A percentile compares a stretch with the other conserved stretches of the same genome.
These are phyloP conservation scores for Kwoniella bestiolae DNA, from an alignment of 768 basidiomycete species.

Conservation along the genomic window DNA sequence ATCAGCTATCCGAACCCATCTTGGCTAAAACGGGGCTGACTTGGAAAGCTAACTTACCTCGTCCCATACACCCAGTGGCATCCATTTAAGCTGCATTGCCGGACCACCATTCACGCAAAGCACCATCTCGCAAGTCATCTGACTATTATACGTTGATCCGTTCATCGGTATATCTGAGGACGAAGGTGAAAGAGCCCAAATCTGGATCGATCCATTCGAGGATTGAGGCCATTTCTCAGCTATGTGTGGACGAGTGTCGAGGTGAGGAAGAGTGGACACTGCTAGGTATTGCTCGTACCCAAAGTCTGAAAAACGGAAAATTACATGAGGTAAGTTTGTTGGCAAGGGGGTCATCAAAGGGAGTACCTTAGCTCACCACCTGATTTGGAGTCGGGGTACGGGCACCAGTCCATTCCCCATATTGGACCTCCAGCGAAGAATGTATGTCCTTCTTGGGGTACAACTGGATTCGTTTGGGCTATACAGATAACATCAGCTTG, in stretches of 20 bases:
- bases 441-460: constrained; percentile 53
- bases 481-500: background rate
- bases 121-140: constrained; percentile 79
- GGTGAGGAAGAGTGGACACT: constrained; percentile 73
- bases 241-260: constrained; percentile 68
- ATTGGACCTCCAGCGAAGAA: constrained; percentile 87
- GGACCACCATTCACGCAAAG: constrained; percentile 81
- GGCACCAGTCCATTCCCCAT: constrained; percentile 95
- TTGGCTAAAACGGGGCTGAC: background rate
- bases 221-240: constrained; percentile 63
- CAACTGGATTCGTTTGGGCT: constrained; percentile 24
- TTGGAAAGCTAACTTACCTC: constrained; percentile 54
- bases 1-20: background rate
- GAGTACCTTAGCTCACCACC: constrained; percentile 26
- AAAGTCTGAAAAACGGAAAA: constrained; percentile 38
- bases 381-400: constrained; percentile 62
- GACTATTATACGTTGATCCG: constrained; percentile 57
- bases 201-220: constrained; percentile 73
- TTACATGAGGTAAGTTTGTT: no score
- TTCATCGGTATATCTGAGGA: constrained; percentile 18
- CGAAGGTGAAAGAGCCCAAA: constrained; percentile 69
- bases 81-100: constrained; percentile 85
- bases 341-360: no score
- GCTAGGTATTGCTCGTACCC: constrained; percentile 78
- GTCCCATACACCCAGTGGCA: constrained; percentile 83